These are phyloP conservation scores for Niveomyces coronatus DNA, from an alignment of 2,329 filamentous ascomycete species.

Conservation along the genomic window DNA sequence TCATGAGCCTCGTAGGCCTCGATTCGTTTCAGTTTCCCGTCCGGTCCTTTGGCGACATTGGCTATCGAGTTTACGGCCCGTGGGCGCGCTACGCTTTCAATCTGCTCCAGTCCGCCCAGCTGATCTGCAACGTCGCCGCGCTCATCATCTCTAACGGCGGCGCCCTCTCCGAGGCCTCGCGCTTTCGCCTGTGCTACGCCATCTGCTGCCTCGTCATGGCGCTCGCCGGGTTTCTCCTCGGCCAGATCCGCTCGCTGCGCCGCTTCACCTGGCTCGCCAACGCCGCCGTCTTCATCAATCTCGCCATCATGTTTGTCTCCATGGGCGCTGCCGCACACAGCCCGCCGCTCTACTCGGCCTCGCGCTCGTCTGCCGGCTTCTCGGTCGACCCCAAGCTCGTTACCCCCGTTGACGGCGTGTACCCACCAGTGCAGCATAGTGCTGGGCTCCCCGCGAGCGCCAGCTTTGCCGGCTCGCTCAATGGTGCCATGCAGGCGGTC, in stretches of 20 bases:
- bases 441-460: constrained; percentile 22
- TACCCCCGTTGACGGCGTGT: constrained; percentile 20
- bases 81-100: constrained; percentile 36
- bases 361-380: constrained; percentile 19
- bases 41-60: constrained; percentile 36
- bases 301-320: constrained; percentile 43
- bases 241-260: constrained; percentile 46
- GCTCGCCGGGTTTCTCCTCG: constrained; percentile 38
- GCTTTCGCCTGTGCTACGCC: constrained; percentile 39
- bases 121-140: constrained; percentile 40
- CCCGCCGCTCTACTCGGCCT: constrained; percentile 35
- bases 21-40: constrained; percentile 37
- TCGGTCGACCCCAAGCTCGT: constrained; percentile 18
- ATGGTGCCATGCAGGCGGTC: constrained; percentile 27
- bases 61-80: constrained; percentile 36
- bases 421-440: constrained; percentile 31
- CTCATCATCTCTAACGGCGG: constrained; percentile 44
- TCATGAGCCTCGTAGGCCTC: constrained; percentile 32
- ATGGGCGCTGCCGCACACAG: constrained; percentile 42
- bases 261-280: constrained; percentile 46
- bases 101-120: constrained; percentile 34
- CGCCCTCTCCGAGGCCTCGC: constrained; percentile 41
- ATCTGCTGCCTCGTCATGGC: constrained; percentile 41
- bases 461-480: constrained; percentile 25
- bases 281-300: constrained; percentile 43